Conservation (phyloP, 306 rosid species). For the Crataegus laevigata region DNA sequence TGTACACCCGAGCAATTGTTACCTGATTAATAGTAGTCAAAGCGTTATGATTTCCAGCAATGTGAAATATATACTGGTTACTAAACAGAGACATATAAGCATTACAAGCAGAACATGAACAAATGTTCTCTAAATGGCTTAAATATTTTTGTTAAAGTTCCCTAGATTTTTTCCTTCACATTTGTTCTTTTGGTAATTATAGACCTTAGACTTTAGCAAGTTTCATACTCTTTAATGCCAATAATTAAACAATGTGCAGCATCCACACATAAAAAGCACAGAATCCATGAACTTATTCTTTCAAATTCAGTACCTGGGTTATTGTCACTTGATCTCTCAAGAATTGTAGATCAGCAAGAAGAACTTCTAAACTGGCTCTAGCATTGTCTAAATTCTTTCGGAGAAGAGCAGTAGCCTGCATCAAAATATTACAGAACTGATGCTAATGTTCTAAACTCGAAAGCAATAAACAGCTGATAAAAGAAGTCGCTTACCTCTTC, state of each 20-base stretch:
- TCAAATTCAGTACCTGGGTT: slow-evolving; percentile 53
- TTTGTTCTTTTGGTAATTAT: too few relatives aligned
- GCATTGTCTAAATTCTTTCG: slow-evolving; percentile 75
- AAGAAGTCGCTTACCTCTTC: slow-evolving; percentile 55
- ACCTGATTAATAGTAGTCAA: slow-evolving; percentile 44
- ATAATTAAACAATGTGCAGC: not conserved
- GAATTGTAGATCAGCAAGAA: slow-evolving; percentile 74
- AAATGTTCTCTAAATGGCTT: too few relatives aligned
- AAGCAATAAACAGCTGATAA: slow-evolving; percentile 7
- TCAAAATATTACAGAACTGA: slow-evolving; percentile 14
- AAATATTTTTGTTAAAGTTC: too few relatives aligned
- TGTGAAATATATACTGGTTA: not conserved
- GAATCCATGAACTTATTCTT: not conserved
- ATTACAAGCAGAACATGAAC: too few relatives aligned
- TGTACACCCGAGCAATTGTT: slow-evolving; percentile 82
- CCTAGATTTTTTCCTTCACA: too few relatives aligned
- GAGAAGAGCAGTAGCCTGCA: slow-evolving; percentile 73
- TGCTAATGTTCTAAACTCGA: not conserved
- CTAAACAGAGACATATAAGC: not conserved
- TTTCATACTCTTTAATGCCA: not conserved
- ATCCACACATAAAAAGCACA: not conserved
- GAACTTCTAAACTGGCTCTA: slow-evolving; percentile 79
- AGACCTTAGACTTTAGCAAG: too few relatives aligned
- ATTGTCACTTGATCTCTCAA: slow-evolving; percentile 92
- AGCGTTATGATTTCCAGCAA: not conserved